Percentiles rank a stretch among this genome's conserved stretches.
phyloP scores from a whole-genome alignment of 2,329 filamentous ascomycete species.

The Teratosphaeria viscida region DNA sequence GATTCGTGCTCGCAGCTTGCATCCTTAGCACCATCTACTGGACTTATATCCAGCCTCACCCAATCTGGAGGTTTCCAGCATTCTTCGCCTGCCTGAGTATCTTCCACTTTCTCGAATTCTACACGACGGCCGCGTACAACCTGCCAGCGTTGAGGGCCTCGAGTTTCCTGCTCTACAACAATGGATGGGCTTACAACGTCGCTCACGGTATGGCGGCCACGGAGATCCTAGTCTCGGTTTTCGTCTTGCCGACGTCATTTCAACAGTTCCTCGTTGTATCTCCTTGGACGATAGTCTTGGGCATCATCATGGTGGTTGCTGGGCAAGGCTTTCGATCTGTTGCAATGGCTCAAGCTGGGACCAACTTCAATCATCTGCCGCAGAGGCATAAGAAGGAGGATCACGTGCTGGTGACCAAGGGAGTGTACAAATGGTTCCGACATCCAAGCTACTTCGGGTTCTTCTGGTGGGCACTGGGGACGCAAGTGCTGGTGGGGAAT shows the following conservation, averaged over 20 bases:
- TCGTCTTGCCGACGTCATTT: conserved; percentile 12
- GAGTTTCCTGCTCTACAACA: conserved; percentile 74
- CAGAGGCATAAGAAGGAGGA: conserved; percentile 57
- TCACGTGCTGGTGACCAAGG: conserved; percentile 73
- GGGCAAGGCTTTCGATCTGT: conserved; percentile 69
- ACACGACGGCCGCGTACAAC: conserved; percentile 77
- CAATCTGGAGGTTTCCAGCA: conserved; percentile 47
- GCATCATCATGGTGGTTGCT: conserved; percentile 51
- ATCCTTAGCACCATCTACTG: conserved; percentile 19
- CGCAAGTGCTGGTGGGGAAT: conserved; percentile 84
- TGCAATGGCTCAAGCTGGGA: conserved; percentile 82
- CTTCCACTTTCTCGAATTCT: conserved; percentile 97
- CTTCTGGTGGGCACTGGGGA: conserved; percentile 97
- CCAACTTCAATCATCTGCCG: conserved; percentile 80
- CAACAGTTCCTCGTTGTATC: conserved; percentile 41
- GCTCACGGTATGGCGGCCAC: conserved; percentile 66
- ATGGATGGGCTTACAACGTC: conserved; percentile 73
- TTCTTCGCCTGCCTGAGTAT: conserved; percentile 59
- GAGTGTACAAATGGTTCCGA: conserved; percentile 64
- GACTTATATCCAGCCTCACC: conserved; percentile 6
- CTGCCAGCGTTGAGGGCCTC: conserved; percentile 59
- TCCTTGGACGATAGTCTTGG: conserved; percentile 37
- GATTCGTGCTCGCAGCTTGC: conserved; percentile 27
- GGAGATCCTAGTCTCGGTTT: conserved; percentile 56
- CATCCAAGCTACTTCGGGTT: conserved; percentile 97